Base-by-base conservation (phyloP, 2,329 filamentous ascomycete species). In the Aspergillus sp. region DNA sequence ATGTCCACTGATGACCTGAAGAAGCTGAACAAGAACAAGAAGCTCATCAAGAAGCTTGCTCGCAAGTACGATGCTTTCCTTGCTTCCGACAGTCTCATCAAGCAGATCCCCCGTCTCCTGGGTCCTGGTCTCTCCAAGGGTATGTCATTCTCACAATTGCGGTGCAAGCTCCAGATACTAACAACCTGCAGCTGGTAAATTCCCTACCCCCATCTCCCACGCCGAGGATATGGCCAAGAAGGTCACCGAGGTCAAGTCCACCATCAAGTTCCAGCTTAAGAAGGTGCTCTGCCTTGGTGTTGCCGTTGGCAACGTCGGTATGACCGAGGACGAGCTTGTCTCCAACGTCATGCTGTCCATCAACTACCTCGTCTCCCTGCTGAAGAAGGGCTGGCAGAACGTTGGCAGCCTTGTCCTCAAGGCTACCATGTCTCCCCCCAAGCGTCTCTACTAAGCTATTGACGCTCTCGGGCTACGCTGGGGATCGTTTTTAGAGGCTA, bases 11-110 rank as follows among this genome's bases (percentile, higher is more conserved):
- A 99, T 73, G 94, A 99, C 80, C 82, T 99, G 82, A 99, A 99
- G 90, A 99, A 99, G 89, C 90, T 99, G 68, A 99, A 99, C 89
- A 99, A 99, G 90, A 99, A 99, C 90, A 97, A 99, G 90, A 99
- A 99, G 89, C 88, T 97, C 73, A 96, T 99, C 88, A 99, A 99
- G 91, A 99, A 99, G 89, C 89, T 99, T 66, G 94, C 94, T 62
- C 91, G 92, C 87, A 99, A 99, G 85, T 97, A 99, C 87, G 94
- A 99, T 80, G 94, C 94, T 69, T 99, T 99, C 82, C 81, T 99
- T 76, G 89, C 94, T 76, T 97, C 93, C 76, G 94, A 99, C 75
- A 82, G 88, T 73, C 82, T 99, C 74, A 96, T 99, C 88, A 96
- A 96, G 88, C 92, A 96, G 85, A 97, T 99, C 72, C 94, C 94